Conservation (phyloP, 2,329 filamentous ascomycete genomes). For the Neofusicoccum kwambonambiense region DNA sequence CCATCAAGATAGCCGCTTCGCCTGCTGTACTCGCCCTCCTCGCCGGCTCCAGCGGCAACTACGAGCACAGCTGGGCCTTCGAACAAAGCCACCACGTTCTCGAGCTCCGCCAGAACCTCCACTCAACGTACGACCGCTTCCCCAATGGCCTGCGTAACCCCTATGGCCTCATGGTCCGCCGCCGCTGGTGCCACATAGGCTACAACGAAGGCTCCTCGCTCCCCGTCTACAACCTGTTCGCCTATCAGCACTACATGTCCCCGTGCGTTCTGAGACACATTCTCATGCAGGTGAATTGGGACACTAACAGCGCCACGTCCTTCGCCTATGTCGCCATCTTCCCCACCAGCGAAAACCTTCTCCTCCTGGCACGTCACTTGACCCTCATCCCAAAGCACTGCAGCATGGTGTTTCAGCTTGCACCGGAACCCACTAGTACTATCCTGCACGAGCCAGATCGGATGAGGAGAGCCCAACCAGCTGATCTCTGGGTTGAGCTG, state of each 20-base stretch:
- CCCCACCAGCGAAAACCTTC: slow-evolving; percentile 62
- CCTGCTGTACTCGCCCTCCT: slow-evolving; percentile 57
- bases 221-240: slow-evolving; percentile 68
- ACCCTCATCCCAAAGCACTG: slow-evolving; percentile 27
- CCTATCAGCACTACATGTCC: slow-evolving; percentile 66
- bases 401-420: slow-evolving; percentile 44
- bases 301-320: slow-evolving; percentile 35
- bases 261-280: slow-evolving; percentile 55
- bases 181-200: slow-evolving; percentile 63
- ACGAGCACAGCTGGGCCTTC: slow-evolving; percentile 63
- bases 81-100: slow-evolving; percentile 63
- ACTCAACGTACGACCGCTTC: neutral
- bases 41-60: slow-evolving; percentile 54
- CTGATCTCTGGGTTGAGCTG: slow-evolving; percentile 40
- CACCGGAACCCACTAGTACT: slow-evolving; percentile 40
- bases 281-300: neutral
- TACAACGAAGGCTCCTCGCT: slow-evolving; percentile 76
- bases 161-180: slow-evolving; percentile 54
- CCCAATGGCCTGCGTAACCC: slow-evolving; percentile 19
- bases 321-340: slow-evolving; percentile 66
- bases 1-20: slow-evolving; percentile 50
- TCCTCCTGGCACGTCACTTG: neutral
- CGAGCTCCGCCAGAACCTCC: slow-evolving; percentile 35
- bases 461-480: slow-evolving; percentile 42
- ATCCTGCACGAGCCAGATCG: slow-evolving; percentile 38